Base-by-base conservation (phyloP, 257 asterid genomes). In the Penstemon newberryi region DNA sequence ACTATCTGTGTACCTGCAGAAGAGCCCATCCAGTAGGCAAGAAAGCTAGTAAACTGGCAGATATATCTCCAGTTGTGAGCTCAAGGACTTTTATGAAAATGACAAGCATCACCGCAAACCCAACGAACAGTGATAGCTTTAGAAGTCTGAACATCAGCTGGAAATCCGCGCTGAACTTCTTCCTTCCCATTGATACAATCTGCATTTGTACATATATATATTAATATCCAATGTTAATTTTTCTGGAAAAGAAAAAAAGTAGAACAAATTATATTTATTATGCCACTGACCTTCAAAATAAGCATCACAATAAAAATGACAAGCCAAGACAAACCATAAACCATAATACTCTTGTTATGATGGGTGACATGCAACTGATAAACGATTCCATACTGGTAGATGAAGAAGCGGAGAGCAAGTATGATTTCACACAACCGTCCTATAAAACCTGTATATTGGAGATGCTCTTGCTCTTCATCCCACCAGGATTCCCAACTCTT, bases 401-500 rank as follows among this genome's bases (percentile, higher is more conserved):
- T 65, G 67, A 80, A 80, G 53, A 80, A 80, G 4, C 89, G 86
- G 53, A 84, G 38, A 40, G 89, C 42, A 51, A 84, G 85, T 52
- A 81, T 42, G 61, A 81, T 67, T 77, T 84, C 89, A 68, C 82
- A 84, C 44, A 75, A 61, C 47, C 83, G 70, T 43, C 89, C 89
- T 9, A 61, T 25, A 12, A 81, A 52, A 41, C 89, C 89, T 8
- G 87, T 81, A 64, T 69, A 25, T 47, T 72, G 71, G 43, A 84
- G 85, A 74, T 84, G 89, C 65, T 84, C 85, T 60, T 79, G 87
- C 74, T 84, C 89, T 66, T 84, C 89, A 42, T 71, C 72, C 89
- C 89, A 84, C 89, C 89, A 84, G 3, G 89, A 84, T 66, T 84
- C 89, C 89, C 89, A 84, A 76, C 89, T 84, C 71, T 84, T 81